A percentile compares a stretch with the other conserved stretches of the same genome.
Evolutionary conservation across 192 early-diverging fungal genomes (phyloP).

Genomic region (Coemansia sp.): DNA sequence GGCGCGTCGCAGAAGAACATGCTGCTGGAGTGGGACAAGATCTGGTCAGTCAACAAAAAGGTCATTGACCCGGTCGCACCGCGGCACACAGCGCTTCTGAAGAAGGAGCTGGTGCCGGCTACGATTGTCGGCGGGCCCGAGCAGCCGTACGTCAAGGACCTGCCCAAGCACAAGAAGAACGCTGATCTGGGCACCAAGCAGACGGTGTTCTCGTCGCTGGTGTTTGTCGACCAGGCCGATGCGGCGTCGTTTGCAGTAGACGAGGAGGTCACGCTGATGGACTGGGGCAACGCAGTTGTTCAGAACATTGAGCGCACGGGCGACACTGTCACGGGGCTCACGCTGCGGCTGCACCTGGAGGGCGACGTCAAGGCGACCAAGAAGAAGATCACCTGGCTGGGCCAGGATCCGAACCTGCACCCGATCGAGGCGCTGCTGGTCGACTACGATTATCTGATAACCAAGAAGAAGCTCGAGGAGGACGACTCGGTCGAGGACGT

Average conservation of each 20-base stretch:
- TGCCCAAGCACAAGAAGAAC: slow-evolving; percentile 97
- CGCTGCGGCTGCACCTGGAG: slow-evolving; percentile 78
- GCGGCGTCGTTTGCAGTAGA: slow-evolving; percentile 72
- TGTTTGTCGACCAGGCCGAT: slow-evolving; percentile 87
- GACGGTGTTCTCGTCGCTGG: slow-evolving; percentile 70
- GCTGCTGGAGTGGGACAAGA: slow-evolving; percentile 97
- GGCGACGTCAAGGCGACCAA: slow-evolving; percentile 99
- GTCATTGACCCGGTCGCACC: slow-evolving; percentile 95
- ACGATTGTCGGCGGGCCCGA: slow-evolving; percentile 58
- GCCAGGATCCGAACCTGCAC: slow-evolving; percentile 56
- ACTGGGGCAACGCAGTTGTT: slow-evolving; percentile 98
- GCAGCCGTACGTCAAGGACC: slow-evolving; percentile 47
- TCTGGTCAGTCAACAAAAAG: slow-evolving; percentile 97
- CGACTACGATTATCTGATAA: slow-evolving; percentile 98
- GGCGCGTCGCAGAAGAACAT: slow-evolving; percentile 95
- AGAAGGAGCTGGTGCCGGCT: slow-evolving; percentile 63
- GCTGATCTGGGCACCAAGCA: slow-evolving; percentile 84
- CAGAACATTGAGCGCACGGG: slow-evolving; percentile 65
- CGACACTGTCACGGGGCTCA: slow-evolving; percentile 57
- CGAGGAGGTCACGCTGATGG: slow-evolving; percentile 98
- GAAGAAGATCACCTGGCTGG: slow-evolving; percentile 98
- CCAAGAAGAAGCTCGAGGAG: slow-evolving; percentile 96
- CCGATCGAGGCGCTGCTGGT: slow-evolving; percentile 67
- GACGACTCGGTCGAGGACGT: slow-evolving; percentile 81
- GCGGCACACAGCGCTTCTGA: slow-evolving; percentile 78